A percentile compares a stretch with the other conserved stretches of the same genome.
Evolutionary conservation across 2,329 filamentous ascomycete species (phyloP).

Genomic region (Penicillium sclerotigenum): DNA sequence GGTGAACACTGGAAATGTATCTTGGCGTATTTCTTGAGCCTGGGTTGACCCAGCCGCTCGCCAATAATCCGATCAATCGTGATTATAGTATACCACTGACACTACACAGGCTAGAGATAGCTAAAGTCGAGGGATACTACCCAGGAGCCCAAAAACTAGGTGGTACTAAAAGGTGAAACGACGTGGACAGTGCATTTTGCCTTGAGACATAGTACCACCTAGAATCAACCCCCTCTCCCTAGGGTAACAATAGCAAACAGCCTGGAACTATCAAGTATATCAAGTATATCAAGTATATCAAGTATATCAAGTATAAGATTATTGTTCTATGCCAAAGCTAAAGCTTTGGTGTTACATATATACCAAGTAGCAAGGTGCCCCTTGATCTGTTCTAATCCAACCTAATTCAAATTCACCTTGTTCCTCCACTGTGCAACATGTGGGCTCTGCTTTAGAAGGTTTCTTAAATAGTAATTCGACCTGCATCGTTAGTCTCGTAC

Average conservation of each 20-base stretch:
- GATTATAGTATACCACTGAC: background rate
- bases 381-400: background rate
- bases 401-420: background rate
- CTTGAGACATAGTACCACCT: background rate
- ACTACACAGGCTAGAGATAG: background rate
- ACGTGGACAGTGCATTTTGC: background rate
- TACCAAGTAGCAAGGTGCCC: background rate
- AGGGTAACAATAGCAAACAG: background rate
- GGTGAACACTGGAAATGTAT: background rate
- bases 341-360: background rate
- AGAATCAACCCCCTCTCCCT: background rate
- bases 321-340: background rate
- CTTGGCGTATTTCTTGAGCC: background rate
- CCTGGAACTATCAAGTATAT: background rate
- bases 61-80: background rate
- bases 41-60: background rate
- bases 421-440: background rate
- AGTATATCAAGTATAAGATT: background rate
- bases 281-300: no score
- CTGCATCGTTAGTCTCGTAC: background rate
- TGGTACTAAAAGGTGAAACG: background rate
- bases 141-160: background rate
- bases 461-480: background rate
- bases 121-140: background rate
- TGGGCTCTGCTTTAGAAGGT: background rate